Evolutionary conservation across 2,329 filamentous ascomycete genomes (phyloP), one percentile per base, ranked within the genome.

Genomic region (Dissoconium aciculare): DNA sequence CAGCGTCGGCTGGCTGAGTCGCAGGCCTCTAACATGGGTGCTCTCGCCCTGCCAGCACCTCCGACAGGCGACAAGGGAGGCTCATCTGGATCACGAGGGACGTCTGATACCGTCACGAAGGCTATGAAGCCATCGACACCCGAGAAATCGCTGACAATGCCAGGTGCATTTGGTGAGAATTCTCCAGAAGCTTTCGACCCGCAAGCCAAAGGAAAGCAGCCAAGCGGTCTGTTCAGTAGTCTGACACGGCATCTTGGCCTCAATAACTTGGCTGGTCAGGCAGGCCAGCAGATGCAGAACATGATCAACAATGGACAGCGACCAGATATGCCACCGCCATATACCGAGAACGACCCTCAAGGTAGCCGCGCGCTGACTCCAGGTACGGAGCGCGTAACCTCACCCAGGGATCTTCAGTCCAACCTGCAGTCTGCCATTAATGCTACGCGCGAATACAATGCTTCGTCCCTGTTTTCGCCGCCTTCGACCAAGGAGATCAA

Each of bases 371-470:
- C 34, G 13, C 26, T 43, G 3, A 36, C 35, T 2, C 40, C 43
- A 6, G 47, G 48, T 12, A 50, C 49, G 6, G 49, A 57, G 30
- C 42, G 46, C 15, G 53, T 58, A 5, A 57, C 55, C 2, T 54
- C 58, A 8, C 55, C 58, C 6, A 59, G 63, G 36, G 55, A 57
- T 17, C 46, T 80, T 2, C 71, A 78, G 32, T 70, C 77, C 45
- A 81, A 81, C 44, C 65, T 93, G 4, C 63, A 79, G 26, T 79
- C 76, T 34, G 84, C 85, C 3, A 75, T 93, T 50, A 69, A 78
- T 42, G 72, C 82, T 5, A 82, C 80, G 13, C 72, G 83, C 21
- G 66, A 83, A 1, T 76, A 85, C 53, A 77, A 80, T 39, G 82
- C 80, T 1, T 67, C 71, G 11, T 61, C 63, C 8, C 57, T 93